A percentile compares a stretch with the other conserved stretches of the same genome.
These are phyloP conservation scores for Oryza punctata DNA, from an alignment of 176 grass and related monocot genomes.

Conservation along the genomic window DNA sequence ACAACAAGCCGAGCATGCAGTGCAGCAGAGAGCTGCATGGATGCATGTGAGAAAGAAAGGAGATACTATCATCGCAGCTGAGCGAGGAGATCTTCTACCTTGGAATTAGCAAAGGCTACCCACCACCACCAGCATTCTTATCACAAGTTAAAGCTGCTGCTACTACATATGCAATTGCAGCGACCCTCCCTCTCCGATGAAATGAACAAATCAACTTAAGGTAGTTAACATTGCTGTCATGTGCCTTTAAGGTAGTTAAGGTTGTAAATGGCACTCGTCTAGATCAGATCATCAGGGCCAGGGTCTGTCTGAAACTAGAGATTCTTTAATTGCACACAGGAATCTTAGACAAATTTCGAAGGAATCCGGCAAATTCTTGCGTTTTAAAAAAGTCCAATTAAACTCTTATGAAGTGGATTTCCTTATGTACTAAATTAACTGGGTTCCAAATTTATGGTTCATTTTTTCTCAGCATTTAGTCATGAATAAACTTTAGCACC, in stretches of 20 bases:
- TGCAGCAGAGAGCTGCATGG: slow-evolving; percentile 15
- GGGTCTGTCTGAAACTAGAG: background rate
- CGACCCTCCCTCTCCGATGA: background rate
- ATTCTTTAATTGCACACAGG: background rate
- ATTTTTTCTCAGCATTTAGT: background rate
- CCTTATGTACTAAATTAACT: background rate
- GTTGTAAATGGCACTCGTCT: background rate
- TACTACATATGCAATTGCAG: background rate
- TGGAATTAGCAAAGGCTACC: slow-evolving; percentile 45
- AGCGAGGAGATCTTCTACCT: slow-evolving; percentile 39
- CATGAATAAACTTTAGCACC: background rate
- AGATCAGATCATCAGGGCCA: background rate
- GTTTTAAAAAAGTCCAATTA: background rate
- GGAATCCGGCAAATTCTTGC: background rate
- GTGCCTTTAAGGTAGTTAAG: background rate
- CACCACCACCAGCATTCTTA: too few relatives aligned
- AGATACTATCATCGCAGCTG: background rate
- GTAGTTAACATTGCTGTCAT: background rate
- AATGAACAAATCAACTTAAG: background rate
- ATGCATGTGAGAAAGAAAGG: background rate
- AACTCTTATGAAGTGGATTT: background rate
- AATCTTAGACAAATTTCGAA: background rate
- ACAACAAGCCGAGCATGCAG: background rate
- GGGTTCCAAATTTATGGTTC: background rate
- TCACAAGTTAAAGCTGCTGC: slow-evolving; percentile 3